Evolutionary conservation across 176 grass and related monocot species (phyloP).

Genomic region (Bolboschoenus planiculmis): DNA sequence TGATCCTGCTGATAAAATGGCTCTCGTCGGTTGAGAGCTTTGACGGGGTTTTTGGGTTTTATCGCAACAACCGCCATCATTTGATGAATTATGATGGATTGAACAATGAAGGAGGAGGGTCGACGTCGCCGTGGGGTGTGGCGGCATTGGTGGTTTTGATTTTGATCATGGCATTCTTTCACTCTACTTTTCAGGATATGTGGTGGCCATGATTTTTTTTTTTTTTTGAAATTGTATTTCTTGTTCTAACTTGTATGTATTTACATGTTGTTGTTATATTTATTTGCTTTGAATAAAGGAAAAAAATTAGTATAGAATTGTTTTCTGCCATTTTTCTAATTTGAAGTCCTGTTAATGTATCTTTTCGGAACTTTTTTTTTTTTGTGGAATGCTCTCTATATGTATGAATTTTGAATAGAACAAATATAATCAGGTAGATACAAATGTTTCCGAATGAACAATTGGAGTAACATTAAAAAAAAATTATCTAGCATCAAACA

Average conservation of each 20-base stretch:
- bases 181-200: constrained; percentile 62
- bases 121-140: constrained; percentile 54
- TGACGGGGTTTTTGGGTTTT: constrained; percentile 49
- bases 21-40: constrained; percentile 68
- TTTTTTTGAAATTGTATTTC: not conserved
- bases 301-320: not conserved
- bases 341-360: too few species aligned
- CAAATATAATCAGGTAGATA: not conserved
- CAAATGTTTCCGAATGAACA: not conserved
- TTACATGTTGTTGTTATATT: not conserved
- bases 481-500: not conserved
- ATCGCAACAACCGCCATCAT: constrained; percentile 28
- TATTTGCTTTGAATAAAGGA: not conserved
- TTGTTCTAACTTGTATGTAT: not conserved
- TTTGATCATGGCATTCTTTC: constrained; percentile 68
- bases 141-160: constrained; percentile 60
- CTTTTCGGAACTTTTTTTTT: not conserved
- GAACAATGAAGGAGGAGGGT: constrained; percentile 28
- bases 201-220: constrained; percentile 63
- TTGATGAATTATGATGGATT: not conserved
- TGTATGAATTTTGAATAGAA: not conserved
- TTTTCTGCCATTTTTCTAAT: not conserved
- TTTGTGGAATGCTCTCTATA: not conserved
- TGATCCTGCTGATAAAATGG: constrained; percentile 80
- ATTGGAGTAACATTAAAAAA: too few species aligned